A percentile compares a stretch with the other conserved stretches of the same genome.
Conservation (phyloP, 352 stramenopile genomes). For the Phytophthora citrophthora region DNA sequence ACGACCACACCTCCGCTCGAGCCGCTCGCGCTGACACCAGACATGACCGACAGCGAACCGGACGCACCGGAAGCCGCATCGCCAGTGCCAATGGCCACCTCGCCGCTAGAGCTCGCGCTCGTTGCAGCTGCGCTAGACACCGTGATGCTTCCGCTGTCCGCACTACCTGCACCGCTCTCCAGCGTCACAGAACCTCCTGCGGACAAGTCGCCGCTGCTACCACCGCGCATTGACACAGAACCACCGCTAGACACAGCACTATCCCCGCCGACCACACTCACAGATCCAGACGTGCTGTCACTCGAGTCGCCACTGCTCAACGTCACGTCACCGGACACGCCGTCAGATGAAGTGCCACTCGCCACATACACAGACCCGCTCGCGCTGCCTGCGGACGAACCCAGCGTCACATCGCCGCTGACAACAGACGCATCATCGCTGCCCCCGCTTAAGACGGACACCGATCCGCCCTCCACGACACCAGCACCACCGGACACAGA, state of each 20-base stretch:
- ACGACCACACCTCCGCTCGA: not conserved
- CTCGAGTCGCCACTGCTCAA: not conserved
- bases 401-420: not conserved
- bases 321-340: not conserved
- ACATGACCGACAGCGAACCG: not conserved
- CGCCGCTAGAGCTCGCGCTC: not conserved
- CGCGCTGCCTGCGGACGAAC: not conserved
- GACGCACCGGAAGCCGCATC: not conserved
- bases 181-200: not conserved
- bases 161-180: not conserved
- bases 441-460: slow-evolving; percentile 3
- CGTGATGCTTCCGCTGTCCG: not conserved
- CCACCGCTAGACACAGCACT: not conserved
- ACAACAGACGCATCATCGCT: not conserved
- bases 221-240: not conserved
- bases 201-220: not conserved
- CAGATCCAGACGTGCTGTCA: not conserved
- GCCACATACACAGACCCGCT: slow-evolving; percentile 1
- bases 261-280: not conserved
- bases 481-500: not conserved
- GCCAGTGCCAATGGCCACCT: not conserved
- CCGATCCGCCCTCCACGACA: slow-evolving; percentile 1
- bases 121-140: not conserved
- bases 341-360: not conserved
- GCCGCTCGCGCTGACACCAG: not conserved